Percentiles rank a stretch among this genome's conserved stretches.
These are phyloP conservation scores for Xylaria venustula DNA, from an alignment of 495 filamentous ascomycete species.

Conservation along the genomic window DNA sequence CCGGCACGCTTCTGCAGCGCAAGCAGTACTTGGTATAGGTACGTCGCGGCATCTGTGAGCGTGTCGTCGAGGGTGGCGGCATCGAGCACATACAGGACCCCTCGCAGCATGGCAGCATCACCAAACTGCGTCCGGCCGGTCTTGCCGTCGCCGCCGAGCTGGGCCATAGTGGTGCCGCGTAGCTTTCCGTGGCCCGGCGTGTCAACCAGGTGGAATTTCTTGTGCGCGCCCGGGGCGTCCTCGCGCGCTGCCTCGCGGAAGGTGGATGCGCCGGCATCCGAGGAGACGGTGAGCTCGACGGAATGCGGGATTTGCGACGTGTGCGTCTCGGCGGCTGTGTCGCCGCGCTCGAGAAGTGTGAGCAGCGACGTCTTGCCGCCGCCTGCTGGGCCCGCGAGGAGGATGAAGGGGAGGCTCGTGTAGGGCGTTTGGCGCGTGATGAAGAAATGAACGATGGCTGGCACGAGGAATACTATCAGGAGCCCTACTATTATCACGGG, in stretches of 20 bases:
- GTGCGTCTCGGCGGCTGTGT: conserved; percentile 58
- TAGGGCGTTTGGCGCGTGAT: conserved; percentile 66
- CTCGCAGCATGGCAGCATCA: conserved; percentile 40
- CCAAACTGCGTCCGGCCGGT: conserved; percentile 49
- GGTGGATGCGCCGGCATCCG: conserved; percentile 55
- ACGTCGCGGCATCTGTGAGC: conserved; percentile 44
- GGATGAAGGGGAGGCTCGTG: conserved; percentile 71
- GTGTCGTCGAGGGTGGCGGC: conserved; percentile 63
- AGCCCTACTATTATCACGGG: conserved; percentile 62
- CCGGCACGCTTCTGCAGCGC: conserved; percentile 72
- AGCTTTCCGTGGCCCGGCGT: conserved; percentile 96
- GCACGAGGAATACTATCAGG: conserved; percentile 68
- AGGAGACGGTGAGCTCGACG: conserved; percentile 69
- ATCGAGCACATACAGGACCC: conserved; percentile 81
- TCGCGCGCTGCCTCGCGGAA: conserved; percentile 56
- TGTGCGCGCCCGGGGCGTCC: conserved; percentile 45
- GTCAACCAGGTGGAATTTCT: conserved; percentile 76
- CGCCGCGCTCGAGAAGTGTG: conserved; percentile 59
- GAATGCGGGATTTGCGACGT: conserved; percentile 76
- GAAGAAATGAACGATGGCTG: conserved; percentile 73
- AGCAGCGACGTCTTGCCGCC: conserved; percentile 87
- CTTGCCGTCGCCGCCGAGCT: conserved; percentile 52
- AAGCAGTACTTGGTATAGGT: conserved; percentile 83
- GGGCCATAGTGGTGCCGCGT: conserved; percentile 56
- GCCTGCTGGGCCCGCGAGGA: conserved; percentile 81